Conservation (phyloP, 2,329 filamentous ascomycete species). For the Graphilbum fragrans region DNA sequence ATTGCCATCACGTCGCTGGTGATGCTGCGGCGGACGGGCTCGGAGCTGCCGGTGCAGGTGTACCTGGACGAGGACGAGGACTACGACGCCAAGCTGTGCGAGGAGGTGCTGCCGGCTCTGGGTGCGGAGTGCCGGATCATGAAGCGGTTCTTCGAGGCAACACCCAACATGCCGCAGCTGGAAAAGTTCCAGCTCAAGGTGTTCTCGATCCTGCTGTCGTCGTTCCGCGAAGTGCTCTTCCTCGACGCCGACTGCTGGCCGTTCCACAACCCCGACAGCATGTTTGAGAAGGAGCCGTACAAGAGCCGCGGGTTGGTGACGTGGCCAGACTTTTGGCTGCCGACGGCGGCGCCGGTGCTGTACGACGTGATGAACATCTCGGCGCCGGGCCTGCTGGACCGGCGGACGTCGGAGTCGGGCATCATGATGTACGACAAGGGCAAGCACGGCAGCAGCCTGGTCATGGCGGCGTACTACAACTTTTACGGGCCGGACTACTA, state of each 20-base stretch:
- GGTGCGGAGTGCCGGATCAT: conserved; percentile 21
- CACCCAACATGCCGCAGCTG: conserved; percentile 11
- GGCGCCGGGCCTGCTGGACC: conserved; percentile 17
- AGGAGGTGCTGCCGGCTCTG: conserved; percentile 15
- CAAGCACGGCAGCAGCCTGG: conserved; percentile 29
- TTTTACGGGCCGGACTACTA: conserved; percentile 38
- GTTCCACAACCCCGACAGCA: conserved; percentile 18
- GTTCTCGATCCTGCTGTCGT: conserved; percentile 43
- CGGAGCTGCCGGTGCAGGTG: conserved; percentile 31
- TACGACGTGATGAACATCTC: conserved; percentile 27
- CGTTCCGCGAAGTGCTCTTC: conserved; percentile 45
- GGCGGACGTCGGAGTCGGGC: conserved; percentile 32
- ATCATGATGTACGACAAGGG: conserved; percentile 35
- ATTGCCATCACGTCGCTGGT: conserved; percentile 36
- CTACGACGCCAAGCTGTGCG: conserved; percentile 19
- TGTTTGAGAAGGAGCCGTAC: conserved; percentile 41
- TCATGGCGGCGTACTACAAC: conserved; percentile 43
- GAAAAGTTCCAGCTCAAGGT: conserved; percentile 43
- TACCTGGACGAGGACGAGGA: conserved; percentile 20
- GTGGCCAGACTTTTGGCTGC: conserved; percentile 44
- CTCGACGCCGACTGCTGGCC: conserved; percentile 47
- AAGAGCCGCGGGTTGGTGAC: conserved; percentile 37
- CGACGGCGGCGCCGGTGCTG: conserved; percentile 27
- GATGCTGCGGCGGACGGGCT: conserved; percentile 38
- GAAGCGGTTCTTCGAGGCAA: conserved; percentile 15